These are phyloP conservation scores for Bryoerythrophyllum caledonicum DNA, from an alignment of 225 moss, liverwort and hornwort genomes.

Conservation along the genomic window DNA sequence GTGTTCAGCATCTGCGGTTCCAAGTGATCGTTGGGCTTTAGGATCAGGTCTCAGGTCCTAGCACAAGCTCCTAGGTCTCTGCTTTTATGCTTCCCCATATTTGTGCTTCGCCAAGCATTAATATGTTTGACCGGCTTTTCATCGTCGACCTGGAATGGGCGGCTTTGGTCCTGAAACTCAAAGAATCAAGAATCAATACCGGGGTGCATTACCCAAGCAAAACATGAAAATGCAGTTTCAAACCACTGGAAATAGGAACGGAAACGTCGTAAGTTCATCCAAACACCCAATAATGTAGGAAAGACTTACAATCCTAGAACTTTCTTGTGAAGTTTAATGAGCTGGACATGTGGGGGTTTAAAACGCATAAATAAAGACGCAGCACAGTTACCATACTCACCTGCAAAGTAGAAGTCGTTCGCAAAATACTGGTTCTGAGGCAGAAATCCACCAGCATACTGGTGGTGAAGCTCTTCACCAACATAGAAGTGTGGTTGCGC, in stretches of 20 bases:
- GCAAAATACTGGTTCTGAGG: constrained; percentile 28
- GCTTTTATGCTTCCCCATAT: constrained; percentile 31
- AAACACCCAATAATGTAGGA: too few species aligned
- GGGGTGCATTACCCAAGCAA: neutral
- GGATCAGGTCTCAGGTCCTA: constrained; percentile 12
- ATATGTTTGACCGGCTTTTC: constrained; percentile 24
- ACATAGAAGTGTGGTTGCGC: constrained; percentile 35
- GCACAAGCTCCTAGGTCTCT: constrained; percentile 34
- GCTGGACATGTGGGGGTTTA: too few species aligned
- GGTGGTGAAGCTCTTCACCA: constrained; percentile 39
- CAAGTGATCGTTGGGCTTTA: constrained; percentile 21
- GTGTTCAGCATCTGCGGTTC: neutral
- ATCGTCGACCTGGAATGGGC: constrained; percentile 33
- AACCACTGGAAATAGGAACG: too few species aligned
- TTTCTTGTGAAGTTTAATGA: too few species aligned
- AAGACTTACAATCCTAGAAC: too few species aligned
- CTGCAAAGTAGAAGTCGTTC: constrained; percentile 32
- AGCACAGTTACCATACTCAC: neutral
- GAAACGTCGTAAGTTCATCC: too few species aligned
- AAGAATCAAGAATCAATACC: neutral
- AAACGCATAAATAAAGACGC: neutral
- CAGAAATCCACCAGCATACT: constrained; percentile 32
- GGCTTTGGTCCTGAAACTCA: constrained; percentile 35
- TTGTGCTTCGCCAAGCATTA: constrained; percentile 31
- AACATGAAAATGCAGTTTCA: too few species aligned